Evolutionary conservation across 352 stramenopile genomes (phyloP), one percentile per base, ranked within the genome.

Genomic region (Phytophthora boehmeriae): DNA sequence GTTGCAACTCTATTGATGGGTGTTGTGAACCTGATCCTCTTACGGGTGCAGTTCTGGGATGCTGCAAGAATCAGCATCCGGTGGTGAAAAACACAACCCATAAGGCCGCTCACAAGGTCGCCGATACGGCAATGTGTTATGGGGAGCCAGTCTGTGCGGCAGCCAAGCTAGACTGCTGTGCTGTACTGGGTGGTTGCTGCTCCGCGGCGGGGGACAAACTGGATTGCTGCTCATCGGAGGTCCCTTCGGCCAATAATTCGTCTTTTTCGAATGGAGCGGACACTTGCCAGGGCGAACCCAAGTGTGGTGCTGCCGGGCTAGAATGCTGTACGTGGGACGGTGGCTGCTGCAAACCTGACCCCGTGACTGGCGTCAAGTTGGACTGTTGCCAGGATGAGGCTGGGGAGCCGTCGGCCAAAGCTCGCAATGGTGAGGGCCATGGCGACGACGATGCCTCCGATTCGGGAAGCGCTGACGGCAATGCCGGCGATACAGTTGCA

Each of bases 1-100:
- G 83, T 63, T 93, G 83, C 56, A 88, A 85, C 59, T 82, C 62
- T 14, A 75, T 83, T n/a, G 77, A 90, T 42, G 83, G 83, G 19
- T 93, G 83, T 66, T 92, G 83, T 46, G 65, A 80, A 27, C 76
- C 78, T 6, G 66, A 89, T 48, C 74, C 78, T 2, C 43, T 80
- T 25, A 82, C 66, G 0, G 77, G 75, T 5, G 39, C 22, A 2
- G 75, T 89, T 43, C 63, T 90, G 23, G 76, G 75, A 20, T 92
- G 83, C 66, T 92, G 83, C 65, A 86, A 85, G 68, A 73, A 88
- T 38, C 75, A 83, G 50, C 66, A 82, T 30, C 71, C 72, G 1
- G 57, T 55, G 13, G 36, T 63, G 34, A 51, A 13, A 47, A 75
- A 68, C 44, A 69, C 52, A 32, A 78, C 69, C 8, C 63, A 66